Conservation (phyloP, 306 rosid genomes). For the Prunus mongolica region DNA sequence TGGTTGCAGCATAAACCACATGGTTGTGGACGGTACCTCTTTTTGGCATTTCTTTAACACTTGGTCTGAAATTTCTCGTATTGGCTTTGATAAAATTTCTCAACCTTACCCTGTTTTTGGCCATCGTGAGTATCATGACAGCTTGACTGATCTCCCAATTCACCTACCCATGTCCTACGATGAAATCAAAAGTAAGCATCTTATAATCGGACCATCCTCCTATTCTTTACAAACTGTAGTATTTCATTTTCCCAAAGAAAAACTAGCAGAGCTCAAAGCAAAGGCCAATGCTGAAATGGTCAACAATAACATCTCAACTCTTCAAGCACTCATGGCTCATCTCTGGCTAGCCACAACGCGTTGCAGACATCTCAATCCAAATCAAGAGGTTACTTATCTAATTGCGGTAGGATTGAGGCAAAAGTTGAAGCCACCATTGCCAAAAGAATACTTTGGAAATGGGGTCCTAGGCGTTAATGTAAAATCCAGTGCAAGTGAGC, state of each 20-base stretch:
- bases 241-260: background rate
- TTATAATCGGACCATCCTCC: too few relatives aligned
- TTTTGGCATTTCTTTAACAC: constrained; percentile 17
- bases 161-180: background rate
- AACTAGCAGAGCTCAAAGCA: background rate
- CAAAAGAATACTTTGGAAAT: constrained; percentile 29
- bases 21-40: constrained; percentile 10
- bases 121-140: background rate
- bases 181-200: background rate
- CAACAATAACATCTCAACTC: background rate
- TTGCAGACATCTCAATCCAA: background rate
- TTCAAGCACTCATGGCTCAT: constrained; percentile 1
- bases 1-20: constrained; percentile 14
- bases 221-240: background rate
- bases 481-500: constrained; percentile 19
- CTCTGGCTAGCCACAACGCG: background rate
- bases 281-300: constrained; percentile 3
- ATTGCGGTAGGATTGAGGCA: background rate
- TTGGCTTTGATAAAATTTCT: background rate
- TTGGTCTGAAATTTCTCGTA: background rate
- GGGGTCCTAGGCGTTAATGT: background rate
- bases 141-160: background rate
- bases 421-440: constrained; percentile 22
- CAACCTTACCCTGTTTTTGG: background rate
- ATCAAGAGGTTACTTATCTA: background rate